A percentile compares a stretch with the other conserved stretches of the same genome.
These are phyloP conservation scores for Trypanosoma rangeli DNA, from an alignment of 208 protist species.

Conservation along the genomic window DNA sequence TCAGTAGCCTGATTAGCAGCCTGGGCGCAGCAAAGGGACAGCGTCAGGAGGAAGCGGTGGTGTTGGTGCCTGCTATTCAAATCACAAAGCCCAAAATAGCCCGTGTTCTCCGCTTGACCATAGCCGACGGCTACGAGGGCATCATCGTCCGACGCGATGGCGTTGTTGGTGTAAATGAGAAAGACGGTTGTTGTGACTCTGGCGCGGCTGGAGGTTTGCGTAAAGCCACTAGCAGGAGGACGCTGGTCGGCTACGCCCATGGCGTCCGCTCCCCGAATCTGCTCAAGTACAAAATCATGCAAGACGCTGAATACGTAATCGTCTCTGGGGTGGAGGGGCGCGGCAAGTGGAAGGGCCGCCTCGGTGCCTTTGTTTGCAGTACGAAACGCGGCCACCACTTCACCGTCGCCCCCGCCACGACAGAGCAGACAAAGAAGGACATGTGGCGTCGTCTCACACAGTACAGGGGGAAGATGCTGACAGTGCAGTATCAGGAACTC, in stretches of 20 bases:
- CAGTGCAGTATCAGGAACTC: constrained; percentile 88
- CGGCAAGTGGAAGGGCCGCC: constrained; percentile 79
- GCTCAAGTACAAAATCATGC: constrained; percentile 92
- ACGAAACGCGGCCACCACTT: constrained; percentile 59
- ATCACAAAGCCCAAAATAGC: constrained; percentile 40
- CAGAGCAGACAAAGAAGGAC: constrained; percentile 53
- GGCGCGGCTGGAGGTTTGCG: not conserved
- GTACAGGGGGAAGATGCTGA: constrained; percentile 82
- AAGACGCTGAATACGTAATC: constrained; percentile 88
- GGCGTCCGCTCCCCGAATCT: constrained; percentile 75
- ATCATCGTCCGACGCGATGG: constrained; percentile 78
- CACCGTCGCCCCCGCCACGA: constrained; percentile 76
- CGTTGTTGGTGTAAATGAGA: constrained; percentile 3
- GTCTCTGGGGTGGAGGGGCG: constrained; percentile 75
- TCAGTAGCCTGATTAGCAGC: constrained; percentile 32
- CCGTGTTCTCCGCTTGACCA: constrained; percentile 37
- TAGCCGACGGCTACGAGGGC: constrained; percentile 81
- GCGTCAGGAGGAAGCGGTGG: constrained; percentile 31
- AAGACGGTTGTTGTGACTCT: not conserved
- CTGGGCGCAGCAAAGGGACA: constrained; percentile 22
- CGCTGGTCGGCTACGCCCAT: constrained; percentile 65
- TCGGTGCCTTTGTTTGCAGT: constrained; percentile 83
- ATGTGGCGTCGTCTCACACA: constrained; percentile 62
- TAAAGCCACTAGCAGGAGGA: not conserved
- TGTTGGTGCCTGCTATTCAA: constrained; percentile 48